phyloP scores from a whole-genome alignment of 495 filamentous ascomycete species.

The Penicillium dipodomyicola region DNA sequence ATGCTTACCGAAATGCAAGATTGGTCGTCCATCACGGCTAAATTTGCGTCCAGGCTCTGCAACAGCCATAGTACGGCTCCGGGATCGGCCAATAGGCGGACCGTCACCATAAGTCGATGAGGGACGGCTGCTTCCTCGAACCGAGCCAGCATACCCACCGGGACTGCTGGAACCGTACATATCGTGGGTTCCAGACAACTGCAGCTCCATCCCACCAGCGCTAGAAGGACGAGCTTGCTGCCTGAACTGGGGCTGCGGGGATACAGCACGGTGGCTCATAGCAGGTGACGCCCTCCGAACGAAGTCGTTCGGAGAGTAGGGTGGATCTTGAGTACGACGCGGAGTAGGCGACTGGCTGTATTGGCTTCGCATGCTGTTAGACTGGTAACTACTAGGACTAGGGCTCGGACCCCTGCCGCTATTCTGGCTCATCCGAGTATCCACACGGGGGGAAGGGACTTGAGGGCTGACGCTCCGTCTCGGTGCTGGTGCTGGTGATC shows the following conservation, averaged over 20 bases:
- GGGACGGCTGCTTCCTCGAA: conserved; percentile 46
- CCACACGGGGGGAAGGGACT: conserved; percentile 33
- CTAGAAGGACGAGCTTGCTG: conserved; percentile 63
- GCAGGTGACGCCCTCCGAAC: conserved; percentile 55
- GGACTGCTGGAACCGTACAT: conserved; percentile 44
- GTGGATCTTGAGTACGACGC: conserved; percentile 56
- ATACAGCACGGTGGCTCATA: conserved; percentile 47
- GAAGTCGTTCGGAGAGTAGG: conserved; percentile 51
- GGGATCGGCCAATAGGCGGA: conserved; percentile 52
- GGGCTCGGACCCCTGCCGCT: conserved; percentile 34
- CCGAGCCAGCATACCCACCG: conserved; percentile 53
- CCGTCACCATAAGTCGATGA: conserved; percentile 62
- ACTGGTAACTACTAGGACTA: conserved; percentile 39
- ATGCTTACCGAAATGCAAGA: conserved; percentile 87
- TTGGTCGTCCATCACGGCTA: conserved; percentile 80
- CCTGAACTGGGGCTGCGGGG: conserved; percentile 56
- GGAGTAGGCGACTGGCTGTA: conserved; percentile 43
- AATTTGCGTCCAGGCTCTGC: conserved; percentile 62
- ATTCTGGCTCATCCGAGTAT: conserved; percentile 43
- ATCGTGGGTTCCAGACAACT: conserved; percentile 60
- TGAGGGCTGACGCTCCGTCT: conserved; percentile 56
- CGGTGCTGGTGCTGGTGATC: conserved; percentile 52
- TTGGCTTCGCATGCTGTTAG: conserved; percentile 41
- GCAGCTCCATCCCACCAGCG: conserved; percentile 74
- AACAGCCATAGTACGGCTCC: conserved; percentile 78